Base-by-base conservation (phyloP, 2,329 filamentous ascomycete genomes). In the Exophiala sp. region DNA sequence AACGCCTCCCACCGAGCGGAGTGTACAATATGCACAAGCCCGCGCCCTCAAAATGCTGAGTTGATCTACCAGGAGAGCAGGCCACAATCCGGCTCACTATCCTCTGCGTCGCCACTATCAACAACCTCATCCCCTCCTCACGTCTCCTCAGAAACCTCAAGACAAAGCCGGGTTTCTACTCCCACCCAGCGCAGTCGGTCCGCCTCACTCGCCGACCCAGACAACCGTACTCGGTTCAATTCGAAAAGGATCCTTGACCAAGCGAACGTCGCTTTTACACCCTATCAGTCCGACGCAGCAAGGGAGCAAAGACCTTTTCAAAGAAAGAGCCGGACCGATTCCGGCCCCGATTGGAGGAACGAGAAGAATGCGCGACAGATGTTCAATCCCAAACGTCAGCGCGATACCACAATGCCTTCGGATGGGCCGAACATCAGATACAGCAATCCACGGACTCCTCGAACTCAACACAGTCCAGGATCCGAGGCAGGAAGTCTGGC, bases 181-280 rank as follows among this genome's bases (percentile, higher is more conserved):
- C 72, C 1, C 62, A 78, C n/a, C 66, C 79, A 2, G 72, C 70
- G 18, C 60, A 71, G 59, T 75, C 76, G 63, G 66, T 71, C 23
- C 73, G 76, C 24, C 35, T 16, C 35, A 18, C 32, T n/a, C 9
- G n/a, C 35, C 18, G 21, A 16, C 5, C 8, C 14, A 21, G 8
- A 5, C 35, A 18, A 7, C 21, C 19, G 16, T 21, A 8, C 19
- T 6, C 7, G 19, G 16, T 41, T 24, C 21, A n/a, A 41, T 23
- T 41, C 38, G 9, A n/a, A n/a, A 13, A 22, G 19, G 16, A 41
- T 41, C 7, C 38, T 41, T 23, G 38, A n/a, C 21, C 38, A 41
- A 41, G 38, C 38, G 4, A 41, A 16, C 8, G 19, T 23, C 13
- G 7, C 38, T 6, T 41, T 41, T 14, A 22, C 19, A n/a, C 38